phyloP scores from a whole-genome alignment of 148 eudicot species.

The Cornus suecica region DNA sequence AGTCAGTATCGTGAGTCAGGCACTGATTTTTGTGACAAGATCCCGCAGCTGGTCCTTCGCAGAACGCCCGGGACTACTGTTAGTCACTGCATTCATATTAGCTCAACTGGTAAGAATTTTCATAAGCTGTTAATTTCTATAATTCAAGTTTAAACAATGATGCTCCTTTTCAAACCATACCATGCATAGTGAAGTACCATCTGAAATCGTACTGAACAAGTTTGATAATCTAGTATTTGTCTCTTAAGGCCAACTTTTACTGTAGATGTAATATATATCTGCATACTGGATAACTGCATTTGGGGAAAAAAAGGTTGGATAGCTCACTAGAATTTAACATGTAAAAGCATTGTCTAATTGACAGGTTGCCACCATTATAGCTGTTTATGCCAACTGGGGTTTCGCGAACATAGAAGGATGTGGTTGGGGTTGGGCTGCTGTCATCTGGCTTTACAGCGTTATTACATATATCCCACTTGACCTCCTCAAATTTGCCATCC shows the following conservation, averaged over 20 bases:
- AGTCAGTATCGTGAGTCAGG: slow-evolving; percentile 73
- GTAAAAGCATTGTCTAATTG: background rate
- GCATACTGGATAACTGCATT: background rate
- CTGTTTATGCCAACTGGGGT: slow-evolving; percentile 54
- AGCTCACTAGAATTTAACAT: background rate
- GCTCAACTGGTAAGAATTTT: slow-evolving; percentile 54
- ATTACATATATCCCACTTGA: slow-evolving; percentile 62
- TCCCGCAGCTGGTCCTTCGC: slow-evolving; percentile 64
- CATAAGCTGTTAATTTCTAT: background rate
- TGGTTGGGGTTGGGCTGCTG: slow-evolving; percentile 79
- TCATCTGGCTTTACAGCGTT: slow-evolving; percentile 59
- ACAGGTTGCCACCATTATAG: slow-evolving; percentile 63
- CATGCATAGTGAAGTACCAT: background rate
- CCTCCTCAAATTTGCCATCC: slow-evolving; percentile 48
- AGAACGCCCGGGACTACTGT: slow-evolving; percentile 59
- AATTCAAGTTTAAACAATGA: background rate
- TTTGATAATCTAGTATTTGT: background rate
- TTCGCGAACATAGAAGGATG: slow-evolving; percentile 54
- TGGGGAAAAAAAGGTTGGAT: background rate
- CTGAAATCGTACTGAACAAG: background rate
- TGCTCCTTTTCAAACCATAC: background rate
- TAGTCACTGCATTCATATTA: slow-evolving; percentile 44
- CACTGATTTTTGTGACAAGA: slow-evolving; percentile 66
- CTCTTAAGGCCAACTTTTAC: background rate
- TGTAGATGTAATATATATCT: background rate